Evolutionary conservation across 768 basidiomycete genomes (phyloP).

Genomic region (Chalciporus pseudorubinellus): DNA sequence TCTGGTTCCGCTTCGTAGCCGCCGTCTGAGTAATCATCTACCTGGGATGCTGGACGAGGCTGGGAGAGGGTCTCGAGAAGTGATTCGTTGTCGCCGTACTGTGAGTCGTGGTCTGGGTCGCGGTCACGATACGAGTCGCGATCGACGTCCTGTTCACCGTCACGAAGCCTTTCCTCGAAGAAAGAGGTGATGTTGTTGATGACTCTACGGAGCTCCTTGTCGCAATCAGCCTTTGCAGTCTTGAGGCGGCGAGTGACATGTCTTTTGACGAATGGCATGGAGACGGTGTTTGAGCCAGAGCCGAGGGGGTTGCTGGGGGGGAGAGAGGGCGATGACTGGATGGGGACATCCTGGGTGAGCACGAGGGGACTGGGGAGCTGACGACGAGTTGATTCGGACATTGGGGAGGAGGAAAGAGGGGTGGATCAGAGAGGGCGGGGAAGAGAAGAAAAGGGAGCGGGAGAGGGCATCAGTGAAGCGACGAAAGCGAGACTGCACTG

Average conservation of each 20-base stretch:
- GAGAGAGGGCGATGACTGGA: constrained; percentile 43
- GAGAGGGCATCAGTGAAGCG: constrained; percentile 20
- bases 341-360: constrained; percentile 65
- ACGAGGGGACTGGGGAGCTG: constrained; percentile 74
- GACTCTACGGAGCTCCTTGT: constrained; percentile 92
- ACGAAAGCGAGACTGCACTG: constrained; percentile 6
- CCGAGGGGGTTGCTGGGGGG: constrained; percentile 36
- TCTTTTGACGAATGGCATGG: constrained; percentile 89
- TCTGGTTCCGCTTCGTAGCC: constrained; percentile 74
- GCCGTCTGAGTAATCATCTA: constrained; percentile 78
- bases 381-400: constrained; percentile 44
- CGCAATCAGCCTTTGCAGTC: constrained; percentile 93
- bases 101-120: constrained; percentile 58
- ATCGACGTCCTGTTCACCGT: constrained; percentile 65
- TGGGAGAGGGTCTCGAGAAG: constrained; percentile 64
- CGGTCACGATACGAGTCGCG: constrained; percentile 49
- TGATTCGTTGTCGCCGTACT: constrained; percentile 51
- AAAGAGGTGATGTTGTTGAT: constrained; percentile 92
- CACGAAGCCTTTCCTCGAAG: constrained; percentile 87
- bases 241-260: constrained; percentile 92
- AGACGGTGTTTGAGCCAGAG: constrained; percentile 72
- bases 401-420: constrained; percentile 4
- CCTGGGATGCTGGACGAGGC: constrained; percentile 52
- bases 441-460: constrained; percentile 3
- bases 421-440: constrained; percentile 10